Base-by-base conservation (phyloP, 1,284 basidiomycete genomes). In the Leccinum proliferum region DNA sequence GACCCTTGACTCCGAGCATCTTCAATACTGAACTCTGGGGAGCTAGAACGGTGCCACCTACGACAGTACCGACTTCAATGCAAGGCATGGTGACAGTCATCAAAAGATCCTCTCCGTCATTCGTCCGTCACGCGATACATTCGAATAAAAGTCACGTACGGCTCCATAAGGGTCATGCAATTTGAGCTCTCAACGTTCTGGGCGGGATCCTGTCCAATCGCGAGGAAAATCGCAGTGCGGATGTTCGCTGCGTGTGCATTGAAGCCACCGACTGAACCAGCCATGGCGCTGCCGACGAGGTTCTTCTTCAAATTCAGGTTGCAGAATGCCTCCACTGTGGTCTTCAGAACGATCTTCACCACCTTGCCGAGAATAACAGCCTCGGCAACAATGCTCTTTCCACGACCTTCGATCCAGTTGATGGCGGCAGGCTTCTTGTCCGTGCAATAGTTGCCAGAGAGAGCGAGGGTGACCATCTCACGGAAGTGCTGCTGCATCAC, bases 181-280 rank as follows among this genome's bases (percentile, higher is more conserved):
- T 94, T 96, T 60, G 94, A 96, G 66, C 93, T 96, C 80, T 98
- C 97, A 29, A 99, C 96, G 76, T 98, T 98, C 81, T 99, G 96
- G 14, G 97, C 97, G 4, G 96, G 96, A 73, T 99, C 97, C 79
- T 99, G 97, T 18, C 97, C 97, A 56, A 94, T 96, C 21, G 97
- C 97, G 64, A 99, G 80, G 81, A 92, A 99, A 67, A 99, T 83
- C 7, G 97, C 94, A 56, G 97, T 98, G 63, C 98, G 79, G 70
- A 98, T 99, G 77, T 99, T 99, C 67, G 95, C 92, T 5, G 96
- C 96, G 77, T 99, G 97, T 6, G 97, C 97, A 77, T 99, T 99
- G 81, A 98, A 98, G 1, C 97, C 97, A 62, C 97, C 97, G 61
- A 99, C 86, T 29, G 88, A 89, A 12, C 96, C 97, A 46, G 97